Conservation (phyloP, 768 basidiomycete genomes). For the Gymnopilus dilepis region DNA sequence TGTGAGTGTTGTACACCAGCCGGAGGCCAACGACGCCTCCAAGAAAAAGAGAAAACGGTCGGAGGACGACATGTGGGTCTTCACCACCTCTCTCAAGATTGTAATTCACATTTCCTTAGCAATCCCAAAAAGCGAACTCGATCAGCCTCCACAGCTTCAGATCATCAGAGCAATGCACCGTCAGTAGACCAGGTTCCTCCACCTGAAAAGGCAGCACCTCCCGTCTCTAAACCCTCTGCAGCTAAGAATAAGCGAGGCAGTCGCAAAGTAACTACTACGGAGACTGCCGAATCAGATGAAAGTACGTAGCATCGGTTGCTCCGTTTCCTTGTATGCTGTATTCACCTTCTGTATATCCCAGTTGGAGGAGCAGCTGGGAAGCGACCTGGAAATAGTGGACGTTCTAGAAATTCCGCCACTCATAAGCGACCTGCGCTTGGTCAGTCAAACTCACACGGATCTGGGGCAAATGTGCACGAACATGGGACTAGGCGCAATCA, state of each 20-base stretch:
- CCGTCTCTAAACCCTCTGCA: constrained; percentile 27
- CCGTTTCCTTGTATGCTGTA: constrained; percentile 5
- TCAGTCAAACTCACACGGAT: constrained; percentile 32
- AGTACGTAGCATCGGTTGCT: constrained; percentile 41
- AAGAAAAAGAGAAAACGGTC: constrained; percentile 78
- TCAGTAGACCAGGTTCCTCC: constrained; percentile 48
- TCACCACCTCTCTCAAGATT: background rate
- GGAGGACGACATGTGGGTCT: constrained; percentile 72
- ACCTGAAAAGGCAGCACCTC: constrained; percentile 34
- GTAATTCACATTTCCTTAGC: constrained; percentile 34
- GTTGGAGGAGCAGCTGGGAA: constrained; percentile 33
- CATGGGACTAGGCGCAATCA: constrained; percentile 56
- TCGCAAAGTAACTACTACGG: constrained; percentile 43
- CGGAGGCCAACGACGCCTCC: constrained; percentile 57
- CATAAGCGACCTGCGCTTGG: constrained; percentile 44
- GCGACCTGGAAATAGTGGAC: constrained; percentile 41
- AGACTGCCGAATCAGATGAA: constrained; percentile 63
- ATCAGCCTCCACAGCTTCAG: constrained; percentile 75
- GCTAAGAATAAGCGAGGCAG: constrained; percentile 51
- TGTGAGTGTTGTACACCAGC: constrained; percentile 37
- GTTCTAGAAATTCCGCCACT: constrained; percentile 46
- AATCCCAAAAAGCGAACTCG: constrained; percentile 72
- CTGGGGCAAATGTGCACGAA: constrained; percentile 42
- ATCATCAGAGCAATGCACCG: constrained; percentile 48
- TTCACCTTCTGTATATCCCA: constrained; percentile 13